phyloP scores from a whole-genome alignment of 495 filamentous ascomycete genomes.

The Aspergillus mulundensis region DNA sequence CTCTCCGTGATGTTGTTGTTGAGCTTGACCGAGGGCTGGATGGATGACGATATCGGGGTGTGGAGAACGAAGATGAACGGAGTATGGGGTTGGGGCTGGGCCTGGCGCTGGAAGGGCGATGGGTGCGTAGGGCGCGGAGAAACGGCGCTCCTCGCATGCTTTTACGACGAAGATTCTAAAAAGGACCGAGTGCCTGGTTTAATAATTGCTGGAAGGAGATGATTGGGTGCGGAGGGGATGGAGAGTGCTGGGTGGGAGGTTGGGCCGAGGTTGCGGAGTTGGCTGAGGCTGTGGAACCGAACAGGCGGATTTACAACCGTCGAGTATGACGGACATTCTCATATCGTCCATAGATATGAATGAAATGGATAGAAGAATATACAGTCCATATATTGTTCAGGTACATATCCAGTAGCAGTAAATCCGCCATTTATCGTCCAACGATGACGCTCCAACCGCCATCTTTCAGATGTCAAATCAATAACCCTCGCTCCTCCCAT shows the following conservation, averaged over 20 bases:
- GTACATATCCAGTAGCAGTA: not conserved
- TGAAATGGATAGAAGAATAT: not conserved
- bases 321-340: no score
- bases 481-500: not conserved
- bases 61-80: not conserved
- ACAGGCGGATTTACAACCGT: not conserved
- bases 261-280: not conserved
- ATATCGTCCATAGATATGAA: not conserved
- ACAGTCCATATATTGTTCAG: not conserved
- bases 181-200: not conserved
- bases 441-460: not conserved
- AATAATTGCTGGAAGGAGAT: not conserved
- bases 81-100: not conserved
- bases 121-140: not conserved
- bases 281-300: not conserved
- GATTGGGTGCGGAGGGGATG: not conserved
- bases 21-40: conserved; percentile 5
- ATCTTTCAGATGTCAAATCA: not conserved
- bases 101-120: not conserved
- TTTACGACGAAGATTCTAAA: not conserved
- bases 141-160: conserved; percentile 5
- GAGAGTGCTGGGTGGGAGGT: not conserved
- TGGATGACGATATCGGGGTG: not conserved
- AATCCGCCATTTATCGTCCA: not conserved
- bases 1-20: conserved; percentile 1